Base-by-base conservation (phyloP, 179 eudicot species). In the Silene vulgaris region DNA sequence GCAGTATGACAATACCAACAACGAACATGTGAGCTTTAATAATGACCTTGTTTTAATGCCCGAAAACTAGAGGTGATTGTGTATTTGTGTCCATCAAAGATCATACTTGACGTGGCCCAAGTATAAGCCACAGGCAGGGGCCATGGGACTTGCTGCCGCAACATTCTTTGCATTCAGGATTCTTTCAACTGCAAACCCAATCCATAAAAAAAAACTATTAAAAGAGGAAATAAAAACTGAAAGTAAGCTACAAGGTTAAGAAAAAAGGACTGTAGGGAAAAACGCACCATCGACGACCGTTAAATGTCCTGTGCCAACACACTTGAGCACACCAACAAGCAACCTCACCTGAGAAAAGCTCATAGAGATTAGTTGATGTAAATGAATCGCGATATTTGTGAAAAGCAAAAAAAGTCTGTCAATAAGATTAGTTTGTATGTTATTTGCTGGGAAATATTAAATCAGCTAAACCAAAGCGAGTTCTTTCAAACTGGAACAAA, bases 81-180 rank as follows among this genome's bases (percentile, higher is more conserved):
- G n/a, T n/a, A n/a, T n/a, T n/a, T n/a, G n/a, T 50, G 66, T 84
- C 77, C 84, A 61, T 87, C 85, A 67, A 40, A 92, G 82, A 76
- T 90, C 91, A 65, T 94, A 94, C 68, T 87, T 92, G 63, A 94
- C 98, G 32, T 77, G 86, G 61, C 92, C 97, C 32, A 94, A 96
- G 78, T 89, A 94, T 77, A 94, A 87, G 74, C 98, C 98, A 73
- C 87, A 86, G 8, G 98, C 90, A 64, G 98, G 96, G 8, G 98
- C 98, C 98, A 94, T 92, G 9, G 98, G 97, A 79, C 89, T 81
- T 20, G 91, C 91, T 71, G 96, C 95, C 23, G 86, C 80, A 1
- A 94, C 91, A 12, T 77, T 81, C 86, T 85, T 90, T 69, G 92
- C 98, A 14, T 89, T 75, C 64, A 94, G 88, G 78, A 94, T 90